A percentile compares a stretch with the other conserved stretches of the same genome.
Evolutionary conservation across 1,284 basidiomycete genomes (phyloP).

Genomic region (Pascua sp.): DNA sequence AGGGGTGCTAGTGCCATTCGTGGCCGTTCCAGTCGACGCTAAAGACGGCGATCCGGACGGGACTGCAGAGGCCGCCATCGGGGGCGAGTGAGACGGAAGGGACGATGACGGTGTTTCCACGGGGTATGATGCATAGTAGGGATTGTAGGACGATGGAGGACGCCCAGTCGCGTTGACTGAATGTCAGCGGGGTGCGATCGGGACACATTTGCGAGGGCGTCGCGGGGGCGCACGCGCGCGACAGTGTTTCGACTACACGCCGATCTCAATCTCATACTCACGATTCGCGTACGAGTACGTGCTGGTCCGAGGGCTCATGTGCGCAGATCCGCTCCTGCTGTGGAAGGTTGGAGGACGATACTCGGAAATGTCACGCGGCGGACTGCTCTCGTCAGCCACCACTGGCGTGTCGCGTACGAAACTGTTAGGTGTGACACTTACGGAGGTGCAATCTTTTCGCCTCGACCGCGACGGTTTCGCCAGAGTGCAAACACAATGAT

Average conservation of each 20-base stretch:
- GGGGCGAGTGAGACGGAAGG: slow-evolving; percentile 26
- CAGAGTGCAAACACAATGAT: slow-evolving; percentile 25
- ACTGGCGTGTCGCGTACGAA: background rate
- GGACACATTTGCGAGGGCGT: too few relatives aligned
- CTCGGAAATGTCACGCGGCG: slow-evolving; percentile 27
- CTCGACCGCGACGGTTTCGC: slow-evolving; percentile 29
- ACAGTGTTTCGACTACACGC: too few relatives aligned
- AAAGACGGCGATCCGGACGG: slow-evolving; percentile 27
- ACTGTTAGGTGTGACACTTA: slow-evolving; percentile 20
- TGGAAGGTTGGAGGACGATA: slow-evolving; percentile 8
- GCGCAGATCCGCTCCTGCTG: too few relatives aligned
- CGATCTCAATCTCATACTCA: slow-evolving; percentile 3
- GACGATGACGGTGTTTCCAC: slow-evolving; percentile 30
- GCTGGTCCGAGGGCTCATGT: background rate
- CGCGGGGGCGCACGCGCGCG: too few relatives aligned
- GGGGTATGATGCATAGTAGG: slow-evolving; percentile 36
- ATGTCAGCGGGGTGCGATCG: too few relatives aligned
- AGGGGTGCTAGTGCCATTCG: slow-evolving; percentile 22
- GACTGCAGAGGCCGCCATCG: slow-evolving; percentile 12
- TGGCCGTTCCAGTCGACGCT: slow-evolving; percentile 16
- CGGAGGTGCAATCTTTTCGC: slow-evolving; percentile 42
- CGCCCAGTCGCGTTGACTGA: too few relatives aligned
- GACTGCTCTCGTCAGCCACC: slow-evolving; percentile 19
- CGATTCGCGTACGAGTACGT: slow-evolving; percentile 7
- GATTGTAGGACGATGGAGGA: too few relatives aligned